A percentile compares a stretch with the other conserved stretches of the same genome.
phyloP scores from a whole-genome alignment of 768 basidiomycete species.

The Phallus indusiatus region DNA sequence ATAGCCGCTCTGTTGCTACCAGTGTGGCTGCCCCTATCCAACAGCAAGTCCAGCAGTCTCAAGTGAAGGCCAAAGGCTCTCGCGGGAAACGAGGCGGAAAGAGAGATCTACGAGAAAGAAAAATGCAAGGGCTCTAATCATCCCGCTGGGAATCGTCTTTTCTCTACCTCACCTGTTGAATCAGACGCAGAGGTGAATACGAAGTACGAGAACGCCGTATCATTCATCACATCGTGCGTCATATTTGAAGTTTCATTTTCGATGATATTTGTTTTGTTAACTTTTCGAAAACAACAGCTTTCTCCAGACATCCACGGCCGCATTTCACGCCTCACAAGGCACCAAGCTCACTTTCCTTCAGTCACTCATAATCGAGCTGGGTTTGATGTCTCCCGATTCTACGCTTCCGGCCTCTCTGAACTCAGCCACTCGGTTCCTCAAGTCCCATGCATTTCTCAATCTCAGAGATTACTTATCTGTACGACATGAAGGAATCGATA shows the following conservation, averaged over 20 bases:
- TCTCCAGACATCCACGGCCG: slow-evolving; percentile 38
- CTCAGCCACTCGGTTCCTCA: slow-evolving; percentile 61
- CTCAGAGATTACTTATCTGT: slow-evolving; percentile 64
- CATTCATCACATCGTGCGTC: slow-evolving; percentile 54
- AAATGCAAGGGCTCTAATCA: not conserved
- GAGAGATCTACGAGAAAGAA: no score
- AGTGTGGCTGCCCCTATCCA: no score
- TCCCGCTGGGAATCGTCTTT: not conserved
- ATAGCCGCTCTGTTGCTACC: no score
- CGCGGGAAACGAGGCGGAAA: not conserved
- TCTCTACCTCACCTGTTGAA: slow-evolving; percentile 4
- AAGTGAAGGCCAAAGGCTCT: not conserved
- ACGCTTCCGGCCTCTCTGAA: slow-evolving; percentile 49
- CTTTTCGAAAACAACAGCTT: slow-evolving; percentile 30
- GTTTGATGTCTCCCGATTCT: slow-evolving; percentile 29
- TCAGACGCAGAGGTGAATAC: slow-evolving; percentile 3
- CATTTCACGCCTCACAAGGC: slow-evolving; percentile 24
- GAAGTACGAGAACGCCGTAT: slow-evolving; percentile 46
- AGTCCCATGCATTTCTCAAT: slow-evolving; percentile 58
- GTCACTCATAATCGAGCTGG: slow-evolving; percentile 70
- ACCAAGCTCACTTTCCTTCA: slow-evolving; percentile 57
- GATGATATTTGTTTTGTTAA: not conserved
- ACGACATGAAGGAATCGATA: slow-evolving; percentile 52
- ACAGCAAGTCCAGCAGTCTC: no score
- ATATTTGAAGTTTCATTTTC: not conserved